Conservation (phyloP, 352 stramenopile genomes). For the Pythium apleroticum region DNA sequence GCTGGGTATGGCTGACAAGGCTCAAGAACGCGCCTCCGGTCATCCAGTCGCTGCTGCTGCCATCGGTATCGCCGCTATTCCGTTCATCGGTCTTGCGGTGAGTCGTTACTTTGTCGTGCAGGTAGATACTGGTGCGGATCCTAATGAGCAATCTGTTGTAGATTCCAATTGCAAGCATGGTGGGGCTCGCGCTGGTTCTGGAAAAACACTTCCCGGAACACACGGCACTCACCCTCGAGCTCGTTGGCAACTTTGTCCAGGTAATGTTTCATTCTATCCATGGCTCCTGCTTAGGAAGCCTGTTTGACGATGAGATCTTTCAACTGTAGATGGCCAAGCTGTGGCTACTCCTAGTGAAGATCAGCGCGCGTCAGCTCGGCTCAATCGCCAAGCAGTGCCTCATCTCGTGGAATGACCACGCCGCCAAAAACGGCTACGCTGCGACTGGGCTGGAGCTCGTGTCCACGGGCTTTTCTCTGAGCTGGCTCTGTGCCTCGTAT, state of each 20-base stretch:
- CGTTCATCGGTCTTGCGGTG: slow-evolving; percentile 80
- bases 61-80: slow-evolving; percentile 56
- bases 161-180: slow-evolving; percentile 71
- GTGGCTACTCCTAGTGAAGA: slow-evolving; percentile 77
- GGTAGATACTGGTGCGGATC: background rate
- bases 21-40: slow-evolving; percentile 40
- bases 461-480: slow-evolving; percentile 63
- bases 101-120: slow-evolving; percentile 7
- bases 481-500: slow-evolving; percentile 59
- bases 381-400: slow-evolving; percentile 68
- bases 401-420: slow-evolving; percentile 73
- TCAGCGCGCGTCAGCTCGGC: slow-evolving; percentile 64
- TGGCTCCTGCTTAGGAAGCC: too few species aligned
- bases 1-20: slow-evolving; percentile 40
- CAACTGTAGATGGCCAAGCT: slow-evolving; percentile 69
- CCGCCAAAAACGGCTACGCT: slow-evolving; percentile 57
- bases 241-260: slow-evolving; percentile 74
- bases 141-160: slow-evolving; percentile 15
- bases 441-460: slow-evolving; percentile 66
- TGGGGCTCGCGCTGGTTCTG: slow-evolving; percentile 66
- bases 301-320: background rate
- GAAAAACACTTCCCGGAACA: slow-evolving; percentile 84
- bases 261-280: slow-evolving; percentile 30
- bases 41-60: slow-evolving; percentile 65
- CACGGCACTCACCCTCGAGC: slow-evolving; percentile 59